Conservation (phyloP, 805 yeast species). For the Cyberlindnera mississippiensis region DNA sequence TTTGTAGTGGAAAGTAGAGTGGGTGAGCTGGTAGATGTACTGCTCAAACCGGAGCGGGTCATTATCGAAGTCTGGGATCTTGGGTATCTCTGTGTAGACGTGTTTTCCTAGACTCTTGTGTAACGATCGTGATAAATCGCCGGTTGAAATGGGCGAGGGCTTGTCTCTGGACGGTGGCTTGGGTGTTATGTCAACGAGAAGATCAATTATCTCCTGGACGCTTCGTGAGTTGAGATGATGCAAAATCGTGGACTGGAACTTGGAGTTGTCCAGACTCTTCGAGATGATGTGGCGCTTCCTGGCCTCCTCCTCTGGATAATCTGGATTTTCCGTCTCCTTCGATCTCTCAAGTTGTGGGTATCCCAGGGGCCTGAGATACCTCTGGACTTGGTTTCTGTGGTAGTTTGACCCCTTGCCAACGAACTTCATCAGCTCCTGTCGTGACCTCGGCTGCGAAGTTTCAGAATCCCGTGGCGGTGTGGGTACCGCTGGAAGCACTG, state of each 20-base stretch:
- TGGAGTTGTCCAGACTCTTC: slow-evolving; percentile 7
- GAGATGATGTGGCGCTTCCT: slow-evolving; percentile 3
- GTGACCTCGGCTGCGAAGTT: too few species aligned
- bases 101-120: slow-evolving; percentile 15
- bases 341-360: slow-evolving; percentile 26
- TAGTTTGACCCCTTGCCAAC: slow-evolving; percentile 31
- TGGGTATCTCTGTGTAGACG: slow-evolving; percentile 33
- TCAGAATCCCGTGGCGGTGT: background rate
- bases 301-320: slow-evolving; percentile 20
- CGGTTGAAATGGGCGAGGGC: slow-evolving; percentile 13
- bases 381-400: slow-evolving; percentile 27
- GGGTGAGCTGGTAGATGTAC: slow-evolving; percentile 35
- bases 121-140: slow-evolving; percentile 1
- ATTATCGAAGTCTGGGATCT: slow-evolving; percentile 30
- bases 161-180: slow-evolving; percentile 15
- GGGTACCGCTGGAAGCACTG: too few species aligned
- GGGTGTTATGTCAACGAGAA: slow-evolving; percentile 25
- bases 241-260: slow-evolving; percentile 11
- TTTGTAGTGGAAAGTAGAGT: slow-evolving; percentile 33
- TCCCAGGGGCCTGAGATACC: slow-evolving; percentile 28
- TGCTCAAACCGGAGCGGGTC: slow-evolving; percentile 28
- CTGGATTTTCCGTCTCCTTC: slow-evolving; percentile 4
- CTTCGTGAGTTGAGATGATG: slow-evolving; percentile 20
- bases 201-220: slow-evolving; percentile 22
- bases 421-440: slow-evolving; percentile 1